Conservation (phyloP, 192 early-diverging fungal genomes). For the Rhizophagus sp. region DNA sequence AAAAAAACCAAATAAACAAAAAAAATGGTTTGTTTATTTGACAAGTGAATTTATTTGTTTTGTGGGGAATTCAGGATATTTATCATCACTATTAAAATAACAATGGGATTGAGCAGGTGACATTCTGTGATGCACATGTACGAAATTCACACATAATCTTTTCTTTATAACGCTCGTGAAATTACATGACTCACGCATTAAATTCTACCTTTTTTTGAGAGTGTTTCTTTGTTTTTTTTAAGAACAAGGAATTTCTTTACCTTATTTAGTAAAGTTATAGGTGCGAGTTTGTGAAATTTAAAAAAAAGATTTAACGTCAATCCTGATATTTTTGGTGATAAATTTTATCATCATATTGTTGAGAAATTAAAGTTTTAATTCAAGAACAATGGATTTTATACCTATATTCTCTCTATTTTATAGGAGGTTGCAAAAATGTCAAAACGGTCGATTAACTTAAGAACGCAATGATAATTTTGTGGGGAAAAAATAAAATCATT, state of each 20-base stretch:
- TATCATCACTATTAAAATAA: too few relatives aligned
- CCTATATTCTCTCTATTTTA: neutral
- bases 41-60: too few relatives aligned
- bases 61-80: too few relatives aligned
- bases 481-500: too few relatives aligned
- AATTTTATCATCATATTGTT: too few relatives aligned
- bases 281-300: too few relatives aligned
- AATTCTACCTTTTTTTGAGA: neutral
- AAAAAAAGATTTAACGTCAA: too few relatives aligned
- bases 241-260: neutral
- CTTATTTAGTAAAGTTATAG: neutral
- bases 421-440: neutral
- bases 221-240: neutral
- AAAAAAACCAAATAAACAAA: neutral
- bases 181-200: neutral
- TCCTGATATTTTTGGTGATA: neutral
- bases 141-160: neutral
- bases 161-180: neutral
- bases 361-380: neutral
- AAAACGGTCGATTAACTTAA: neutral
- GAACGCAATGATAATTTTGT: too few relatives aligned
- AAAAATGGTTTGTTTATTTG: too few relatives aligned
- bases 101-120: neutral
- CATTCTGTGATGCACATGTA: neutral
- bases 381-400: neutral